Percentiles rank a stretch among this genome's conserved stretches.
phyloP scores from a whole-genome alignment of 2,329 filamentous ascomycete genomes.

The Colletotrichum sp. region DNA sequence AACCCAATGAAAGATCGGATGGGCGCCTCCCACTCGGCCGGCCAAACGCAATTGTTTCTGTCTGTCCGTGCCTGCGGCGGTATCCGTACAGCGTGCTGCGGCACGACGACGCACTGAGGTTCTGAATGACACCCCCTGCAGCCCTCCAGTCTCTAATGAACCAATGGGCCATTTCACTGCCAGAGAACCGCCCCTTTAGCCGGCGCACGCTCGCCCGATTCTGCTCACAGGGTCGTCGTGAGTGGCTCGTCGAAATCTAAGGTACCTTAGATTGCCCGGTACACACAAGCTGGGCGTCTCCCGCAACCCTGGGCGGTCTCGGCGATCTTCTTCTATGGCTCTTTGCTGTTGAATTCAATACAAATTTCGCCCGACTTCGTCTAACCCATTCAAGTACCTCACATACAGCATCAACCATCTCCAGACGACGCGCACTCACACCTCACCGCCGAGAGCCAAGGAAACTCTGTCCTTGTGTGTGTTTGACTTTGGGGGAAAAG shows the following conservation, averaged over 20 bases:
- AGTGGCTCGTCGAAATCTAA: background rate
- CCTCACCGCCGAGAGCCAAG: background rate
- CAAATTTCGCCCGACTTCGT: background rate
- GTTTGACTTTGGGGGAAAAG: background rate
- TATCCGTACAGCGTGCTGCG: background rate
- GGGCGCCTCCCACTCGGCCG: background rate
- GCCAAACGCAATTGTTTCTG: conserved; percentile 5
- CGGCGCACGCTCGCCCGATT: background rate
- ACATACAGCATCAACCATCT: background rate
- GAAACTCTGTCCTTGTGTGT: background rate
- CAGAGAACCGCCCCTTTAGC: background rate
- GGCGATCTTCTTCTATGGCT: background rate
- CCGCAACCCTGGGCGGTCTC: background rate
- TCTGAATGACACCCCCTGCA: background rate
- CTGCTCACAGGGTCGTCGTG: background rate
- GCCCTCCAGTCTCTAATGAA: background rate
- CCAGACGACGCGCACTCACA: background rate
- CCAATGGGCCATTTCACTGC: background rate
- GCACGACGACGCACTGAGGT: background rate
- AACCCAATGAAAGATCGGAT: background rate
- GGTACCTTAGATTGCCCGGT: background rate
- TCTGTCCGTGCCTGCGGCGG: background rate
- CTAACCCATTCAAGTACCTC: background rate
- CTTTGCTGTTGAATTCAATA: background rate
- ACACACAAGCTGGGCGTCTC: background rate